Evolutionary conservation across 352 stramenopile species (phyloP).

Genomic region (Ochromonadaceae sp.): DNA sequence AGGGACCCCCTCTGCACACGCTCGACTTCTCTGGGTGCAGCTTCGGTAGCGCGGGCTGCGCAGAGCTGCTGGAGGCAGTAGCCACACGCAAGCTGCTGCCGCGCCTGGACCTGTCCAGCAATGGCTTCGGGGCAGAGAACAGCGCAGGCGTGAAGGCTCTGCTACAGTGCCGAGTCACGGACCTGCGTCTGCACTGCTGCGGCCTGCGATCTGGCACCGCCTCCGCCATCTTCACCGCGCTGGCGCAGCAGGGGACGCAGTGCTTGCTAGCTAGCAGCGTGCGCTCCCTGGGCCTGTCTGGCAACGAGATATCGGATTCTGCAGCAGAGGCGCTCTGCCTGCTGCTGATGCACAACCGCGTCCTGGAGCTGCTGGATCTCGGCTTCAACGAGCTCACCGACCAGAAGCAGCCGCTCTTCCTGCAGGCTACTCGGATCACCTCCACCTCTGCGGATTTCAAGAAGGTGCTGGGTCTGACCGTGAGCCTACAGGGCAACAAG

Average conservation of each 20-base stretch:
- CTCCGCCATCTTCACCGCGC: too few relatives aligned
- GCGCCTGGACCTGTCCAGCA: constrained; percentile 2
- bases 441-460: background rate
- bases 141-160: too few relatives aligned
- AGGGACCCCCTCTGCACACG: too few relatives aligned
- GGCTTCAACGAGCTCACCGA: constrained; percentile 8
- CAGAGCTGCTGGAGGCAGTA: too few relatives aligned
- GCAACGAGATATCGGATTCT: constrained; percentile 5
- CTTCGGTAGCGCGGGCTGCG: too few relatives aligned
- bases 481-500: constrained; percentile 4
- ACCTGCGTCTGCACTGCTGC: too few relatives aligned
- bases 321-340: background rate
- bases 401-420: background rate
- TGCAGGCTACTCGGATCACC: background rate
- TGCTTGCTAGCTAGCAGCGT: too few relatives aligned
- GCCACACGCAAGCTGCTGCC: too few relatives aligned
- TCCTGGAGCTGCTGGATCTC: constrained; percentile 3
- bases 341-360: background rate
- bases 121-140: background rate
- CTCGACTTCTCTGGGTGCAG: too few relatives aligned
- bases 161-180: too few relatives aligned
- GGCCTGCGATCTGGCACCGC: too few relatives aligned
- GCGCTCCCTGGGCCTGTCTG: background rate
- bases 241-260: too few relatives aligned
- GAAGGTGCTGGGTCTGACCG: background rate